Evolutionary conservation across 2,329 filamentous ascomycete species (phyloP).

Genomic region (Pseudopithomyces maydicus): DNA sequence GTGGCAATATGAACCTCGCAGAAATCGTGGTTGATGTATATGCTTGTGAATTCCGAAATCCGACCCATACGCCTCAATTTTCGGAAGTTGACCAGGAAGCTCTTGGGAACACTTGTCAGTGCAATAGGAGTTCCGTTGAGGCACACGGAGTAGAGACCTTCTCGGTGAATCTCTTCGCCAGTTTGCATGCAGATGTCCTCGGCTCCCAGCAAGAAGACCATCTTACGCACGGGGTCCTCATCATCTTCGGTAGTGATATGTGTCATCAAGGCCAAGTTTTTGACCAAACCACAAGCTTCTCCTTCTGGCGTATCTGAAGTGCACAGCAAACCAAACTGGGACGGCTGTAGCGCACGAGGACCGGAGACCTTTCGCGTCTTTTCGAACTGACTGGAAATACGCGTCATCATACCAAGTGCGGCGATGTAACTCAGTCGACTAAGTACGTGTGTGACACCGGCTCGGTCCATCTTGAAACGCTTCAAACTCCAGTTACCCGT

Average conservation of each 20-base stretch:
- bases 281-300: conserved; percentile 96
- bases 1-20: conserved; percentile 93
- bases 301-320: conserved; percentile 97
- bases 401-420: conserved; percentile 98
- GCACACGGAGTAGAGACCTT: conserved; percentile 86
- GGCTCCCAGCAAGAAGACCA: conserved; percentile 85
- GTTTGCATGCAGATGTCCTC: conserved; percentile 80
- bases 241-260: conserved; percentile 98
- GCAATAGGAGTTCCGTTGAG: conserved; percentile 95
- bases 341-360: conserved; percentile 92
- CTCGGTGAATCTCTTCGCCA: conserved; percentile 83
- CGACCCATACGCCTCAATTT: conserved; percentile 85
- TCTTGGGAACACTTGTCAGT: conserved; percentile 81
- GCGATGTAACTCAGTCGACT: conserved; percentile 96
- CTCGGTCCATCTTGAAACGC: conserved; percentile 97
- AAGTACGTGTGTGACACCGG: conserved; percentile 93
- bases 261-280: conserved; percentile 98
- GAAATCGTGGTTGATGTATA: conserved; percentile 93
- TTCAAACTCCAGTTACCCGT: conserved; percentile 98
- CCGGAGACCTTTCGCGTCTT: conserved; percentile 97
- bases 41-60: conserved; percentile 94
- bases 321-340: conserved; percentile 98
- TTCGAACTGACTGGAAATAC: conserved; percentile 97
- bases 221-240: conserved; percentile 83
- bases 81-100: conserved; percentile 84